A percentile compares a stretch with the other conserved stretches of the same genome.
Evolutionary conservation across 2,329 filamentous ascomycete genomes (phyloP).

Genomic region (Fusarium citri): DNA sequence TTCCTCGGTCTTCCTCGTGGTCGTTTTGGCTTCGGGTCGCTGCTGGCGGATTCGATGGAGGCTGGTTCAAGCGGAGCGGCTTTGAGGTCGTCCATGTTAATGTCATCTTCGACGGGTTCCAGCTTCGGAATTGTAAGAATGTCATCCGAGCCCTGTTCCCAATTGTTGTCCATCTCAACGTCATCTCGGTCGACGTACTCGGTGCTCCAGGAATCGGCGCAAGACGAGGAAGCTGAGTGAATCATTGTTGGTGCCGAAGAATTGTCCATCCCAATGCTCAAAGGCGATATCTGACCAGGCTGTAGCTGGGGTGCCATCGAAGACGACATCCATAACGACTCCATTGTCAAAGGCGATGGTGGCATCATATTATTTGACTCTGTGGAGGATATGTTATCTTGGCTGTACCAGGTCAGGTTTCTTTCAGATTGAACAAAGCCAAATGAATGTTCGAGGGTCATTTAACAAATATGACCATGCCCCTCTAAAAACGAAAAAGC

Average conservation of each 20-base stretch:
- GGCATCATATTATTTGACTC: slow-evolving; percentile 44
- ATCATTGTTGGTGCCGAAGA: slow-evolving; percentile 57
- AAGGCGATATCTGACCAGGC: slow-evolving; percentile 64
- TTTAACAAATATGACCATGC: slow-evolving; percentile 44
- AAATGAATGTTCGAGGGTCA: slow-evolving; percentile 61
- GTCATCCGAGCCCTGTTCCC: slow-evolving; percentile 62
- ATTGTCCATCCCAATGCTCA: slow-evolving; percentile 63
- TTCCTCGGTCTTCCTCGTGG: slow-evolving; percentile 86
- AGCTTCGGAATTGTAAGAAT: slow-evolving; percentile 64
- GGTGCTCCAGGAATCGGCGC: slow-evolving; percentile 58
- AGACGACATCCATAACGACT: slow-evolving; percentile 46
- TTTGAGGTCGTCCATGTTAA: slow-evolving; percentile 65
- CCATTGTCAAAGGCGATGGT: slow-evolving; percentile 51
- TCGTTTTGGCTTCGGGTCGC: slow-evolving; percentile 65
- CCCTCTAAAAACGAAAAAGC: slow-evolving; percentile 7
- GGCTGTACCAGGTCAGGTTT: slow-evolving; percentile 60
- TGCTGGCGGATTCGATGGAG: slow-evolving; percentile 36
- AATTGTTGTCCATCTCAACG: slow-evolving; percentile 56
- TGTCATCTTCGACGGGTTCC: slow-evolving; percentile 67
- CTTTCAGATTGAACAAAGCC: slow-evolving; percentile 56
- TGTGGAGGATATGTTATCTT: slow-evolving; percentile 59
- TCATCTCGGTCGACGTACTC: slow-evolving; percentile 55
- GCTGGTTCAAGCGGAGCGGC: slow-evolving; percentile 50
- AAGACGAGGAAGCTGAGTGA: slow-evolving; percentile 61
- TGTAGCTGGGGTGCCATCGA: slow-evolving; percentile 49